phyloP scores from a whole-genome alignment of 106 monocot species.

The Gastrodia elata region DNA sequence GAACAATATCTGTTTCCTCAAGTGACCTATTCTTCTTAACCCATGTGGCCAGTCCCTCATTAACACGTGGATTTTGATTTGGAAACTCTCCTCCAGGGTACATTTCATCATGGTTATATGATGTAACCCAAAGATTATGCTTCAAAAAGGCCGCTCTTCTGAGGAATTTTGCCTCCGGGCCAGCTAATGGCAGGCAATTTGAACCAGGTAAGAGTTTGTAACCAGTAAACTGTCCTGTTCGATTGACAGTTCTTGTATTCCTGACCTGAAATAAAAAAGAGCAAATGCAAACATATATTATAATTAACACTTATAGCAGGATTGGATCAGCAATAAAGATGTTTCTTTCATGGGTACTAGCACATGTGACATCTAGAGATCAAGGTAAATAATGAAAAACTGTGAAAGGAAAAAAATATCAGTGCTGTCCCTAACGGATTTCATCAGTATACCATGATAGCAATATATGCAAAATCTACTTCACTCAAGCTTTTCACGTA shows the following conservation, averaged over 20 bases:
- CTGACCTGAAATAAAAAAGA: slow-evolving; percentile 43
- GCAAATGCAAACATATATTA: background rate
- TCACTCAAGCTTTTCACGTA: background rate
- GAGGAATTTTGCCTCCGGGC: slow-evolving; percentile 68
- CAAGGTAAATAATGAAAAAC: background rate
- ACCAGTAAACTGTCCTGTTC: slow-evolving; percentile 82
- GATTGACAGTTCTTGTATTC: slow-evolving; percentile 86
- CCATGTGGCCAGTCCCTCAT: slow-evolving; percentile 88
- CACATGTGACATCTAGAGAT: slow-evolving; percentile 3
- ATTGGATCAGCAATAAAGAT: background rate
- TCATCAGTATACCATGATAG: background rate
- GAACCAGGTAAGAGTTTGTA: slow-evolving; percentile 83
- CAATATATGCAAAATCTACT: background rate
- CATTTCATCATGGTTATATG: slow-evolving; percentile 73
- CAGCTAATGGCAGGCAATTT: slow-evolving; percentile 79
- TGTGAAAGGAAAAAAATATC: background rate
- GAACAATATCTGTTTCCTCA: slow-evolving; percentile 86
- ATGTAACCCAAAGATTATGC: slow-evolving; percentile 96
- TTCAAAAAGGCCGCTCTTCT: slow-evolving; percentile 86
- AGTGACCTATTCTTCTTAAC: slow-evolving; percentile 77
- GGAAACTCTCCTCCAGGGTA: slow-evolving; percentile 93
- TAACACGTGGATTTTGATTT: slow-evolving; percentile 87
- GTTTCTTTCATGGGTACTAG: background rate
- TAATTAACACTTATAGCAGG: background rate
- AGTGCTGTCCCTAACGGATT: background rate